Percentiles rank a stretch among this genome's conserved stretches.
These are phyloP conservation scores for Massospora cicadina DNA, from an alignment of 371 early-diverging fungal genomes.

Conservation along the genomic window DNA sequence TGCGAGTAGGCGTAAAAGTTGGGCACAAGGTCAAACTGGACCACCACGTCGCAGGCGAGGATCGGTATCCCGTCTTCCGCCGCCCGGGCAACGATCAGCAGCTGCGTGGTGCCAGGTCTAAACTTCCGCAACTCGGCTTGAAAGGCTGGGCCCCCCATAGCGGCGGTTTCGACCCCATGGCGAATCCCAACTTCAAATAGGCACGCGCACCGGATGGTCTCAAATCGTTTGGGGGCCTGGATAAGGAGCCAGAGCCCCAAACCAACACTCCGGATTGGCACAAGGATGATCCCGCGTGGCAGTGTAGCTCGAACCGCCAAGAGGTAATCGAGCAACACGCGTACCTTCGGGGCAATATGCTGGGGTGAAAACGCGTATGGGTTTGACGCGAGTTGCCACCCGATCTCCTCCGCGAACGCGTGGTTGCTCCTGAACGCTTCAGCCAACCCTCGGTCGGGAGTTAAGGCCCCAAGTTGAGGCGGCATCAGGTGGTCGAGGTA, in stretches of 20 bases:
- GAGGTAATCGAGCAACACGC: not conserved
- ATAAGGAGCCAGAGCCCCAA: not conserved
- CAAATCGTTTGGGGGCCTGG: not conserved
- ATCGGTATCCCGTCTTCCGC: not conserved
- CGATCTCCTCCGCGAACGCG: not conserved
- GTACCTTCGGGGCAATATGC: not conserved
- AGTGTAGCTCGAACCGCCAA: not conserved
- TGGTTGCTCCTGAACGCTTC: not conserved
- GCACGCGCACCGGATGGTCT: not conserved
- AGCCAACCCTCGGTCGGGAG: not conserved
- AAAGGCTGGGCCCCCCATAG: not conserved
- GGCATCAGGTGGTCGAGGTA: not conserved
- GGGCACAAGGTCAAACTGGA: not conserved
- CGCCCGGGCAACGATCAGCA: not conserved
- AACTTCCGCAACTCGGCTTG: not conserved
- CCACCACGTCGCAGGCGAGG: not conserved
- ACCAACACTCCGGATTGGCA: not conserved
- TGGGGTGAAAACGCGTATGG: not conserved
- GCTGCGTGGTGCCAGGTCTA: not conserved
- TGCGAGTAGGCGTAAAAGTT: not conserved
- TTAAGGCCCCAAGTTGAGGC: not conserved
- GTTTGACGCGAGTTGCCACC: not conserved
- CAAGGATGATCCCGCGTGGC: not conserved
- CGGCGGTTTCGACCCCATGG: not conserved
- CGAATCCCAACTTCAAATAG: not conserved